phyloP scores from a whole-genome alignment of 78 protist species.

The Dictyostelium capitatum region DNA sequence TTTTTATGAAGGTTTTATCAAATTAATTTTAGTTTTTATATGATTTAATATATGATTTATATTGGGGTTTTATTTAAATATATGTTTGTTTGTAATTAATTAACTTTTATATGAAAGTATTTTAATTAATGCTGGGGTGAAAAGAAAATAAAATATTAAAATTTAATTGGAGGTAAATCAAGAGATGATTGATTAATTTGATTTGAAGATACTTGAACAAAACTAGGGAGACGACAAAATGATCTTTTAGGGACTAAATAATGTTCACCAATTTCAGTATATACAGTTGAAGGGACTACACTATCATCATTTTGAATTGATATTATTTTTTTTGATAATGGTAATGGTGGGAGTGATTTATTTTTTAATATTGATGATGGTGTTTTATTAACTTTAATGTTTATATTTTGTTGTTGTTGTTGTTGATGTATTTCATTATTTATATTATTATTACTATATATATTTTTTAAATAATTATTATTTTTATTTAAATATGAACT shows the following conservation, averaged over 20 bases:
- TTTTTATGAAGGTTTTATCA: background rate
- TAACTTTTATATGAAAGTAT: background rate
- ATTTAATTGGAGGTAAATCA: background rate
- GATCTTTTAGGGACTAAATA: background rate
- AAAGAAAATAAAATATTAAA: too few species aligned
- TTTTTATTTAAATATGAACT: background rate
- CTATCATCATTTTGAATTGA: background rate
- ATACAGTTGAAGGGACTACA: background rate
- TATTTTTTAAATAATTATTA: constrained; percentile 14
- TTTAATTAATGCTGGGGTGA: background rate
- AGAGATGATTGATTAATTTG: background rate
- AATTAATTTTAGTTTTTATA: background rate
- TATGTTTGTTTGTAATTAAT: background rate
- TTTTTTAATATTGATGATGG: background rate
- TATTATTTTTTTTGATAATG: background rate
- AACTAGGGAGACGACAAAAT: background rate
- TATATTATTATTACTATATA: background rate
- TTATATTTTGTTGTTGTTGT: background rate
- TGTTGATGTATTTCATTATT: background rate
- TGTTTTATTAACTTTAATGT: background rate
- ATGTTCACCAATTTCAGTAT: background rate
- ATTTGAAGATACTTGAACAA: background rate
- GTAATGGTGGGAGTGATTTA: constrained; percentile 13
- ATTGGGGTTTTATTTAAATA: background rate
- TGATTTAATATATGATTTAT: background rate